These are phyloP conservation scores for Lactifluus echinatus DNA, from an alignment of 768 basidiomycete genomes.

Conservation along the genomic window DNA sequence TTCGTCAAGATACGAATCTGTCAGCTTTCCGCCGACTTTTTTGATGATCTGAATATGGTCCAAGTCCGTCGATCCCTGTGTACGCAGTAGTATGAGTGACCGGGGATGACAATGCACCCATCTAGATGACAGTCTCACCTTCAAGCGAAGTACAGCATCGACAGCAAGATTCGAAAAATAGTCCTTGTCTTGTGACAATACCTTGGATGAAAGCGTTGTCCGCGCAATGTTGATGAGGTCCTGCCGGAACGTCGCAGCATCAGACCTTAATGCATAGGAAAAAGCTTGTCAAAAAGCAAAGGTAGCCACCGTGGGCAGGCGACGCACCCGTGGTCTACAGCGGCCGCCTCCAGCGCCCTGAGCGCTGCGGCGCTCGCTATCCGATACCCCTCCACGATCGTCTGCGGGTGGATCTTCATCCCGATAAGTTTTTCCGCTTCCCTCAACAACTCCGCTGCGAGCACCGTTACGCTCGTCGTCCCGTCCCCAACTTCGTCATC, in stretches of 20 bases:
- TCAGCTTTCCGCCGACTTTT: slow-evolving; percentile 98
- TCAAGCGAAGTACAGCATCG: slow-evolving; percentile 87
- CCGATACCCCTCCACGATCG: slow-evolving; percentile 93
- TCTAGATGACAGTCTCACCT: slow-evolving; percentile 36
- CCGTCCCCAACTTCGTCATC: slow-evolving; percentile 99
- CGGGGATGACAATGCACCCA: neutral
- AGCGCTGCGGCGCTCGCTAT: slow-evolving; percentile 84
- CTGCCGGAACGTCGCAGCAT: slow-evolving; percentile 67
- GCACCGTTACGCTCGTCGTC: slow-evolving; percentile 83
- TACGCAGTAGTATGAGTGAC: neutral
- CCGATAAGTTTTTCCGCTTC: slow-evolving; percentile 94
- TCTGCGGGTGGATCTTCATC: slow-evolving; percentile 94
- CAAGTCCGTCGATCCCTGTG: slow-evolving; percentile 86
- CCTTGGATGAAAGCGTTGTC: slow-evolving; percentile 94
- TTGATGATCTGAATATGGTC: slow-evolving; percentile 99
- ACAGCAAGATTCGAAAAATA: slow-evolving; percentile 98
- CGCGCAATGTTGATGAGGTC: slow-evolving; percentile 96
- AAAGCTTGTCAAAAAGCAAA: neutral
- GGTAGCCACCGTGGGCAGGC: neutral
- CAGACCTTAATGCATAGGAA: slow-evolving; percentile 37
- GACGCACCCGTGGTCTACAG: slow-evolving; percentile 75
- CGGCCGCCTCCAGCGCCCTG: slow-evolving; percentile 72
- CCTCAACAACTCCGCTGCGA: slow-evolving; percentile 83
- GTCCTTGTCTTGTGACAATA: slow-evolving; percentile 91
- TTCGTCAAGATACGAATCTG: slow-evolving; percentile 96